A percentile compares a stretch with the other conserved stretches of the same genome.
These are phyloP conservation scores for Rhodomyrtus tomentosa DNA, from an alignment of 345 rosid species.

Conservation along the genomic window DNA sequence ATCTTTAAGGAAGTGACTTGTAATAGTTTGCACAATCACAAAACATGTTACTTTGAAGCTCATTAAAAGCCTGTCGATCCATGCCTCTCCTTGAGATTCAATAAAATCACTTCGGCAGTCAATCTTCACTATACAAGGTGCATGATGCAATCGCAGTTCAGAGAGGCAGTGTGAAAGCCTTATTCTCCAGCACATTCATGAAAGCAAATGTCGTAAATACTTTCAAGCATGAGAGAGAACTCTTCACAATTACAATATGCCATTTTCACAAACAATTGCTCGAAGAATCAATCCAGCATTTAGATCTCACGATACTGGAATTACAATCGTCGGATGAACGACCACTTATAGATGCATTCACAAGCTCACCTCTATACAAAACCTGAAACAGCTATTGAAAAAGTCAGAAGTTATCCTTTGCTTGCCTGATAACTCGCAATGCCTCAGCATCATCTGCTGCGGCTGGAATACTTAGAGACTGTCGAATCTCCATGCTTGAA, in stretches of 20 bases:
- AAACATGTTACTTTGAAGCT: background rate
- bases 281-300: background rate
- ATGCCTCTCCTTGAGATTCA: background rate
- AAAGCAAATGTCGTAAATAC: background rate
- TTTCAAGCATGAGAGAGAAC: background rate
- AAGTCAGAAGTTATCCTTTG: slow-evolving; percentile 63
- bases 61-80: background rate
- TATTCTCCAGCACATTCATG: background rate
- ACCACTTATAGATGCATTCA: background rate
- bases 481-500: slow-evolving; percentile 56
- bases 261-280: background rate
- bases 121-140: background rate
- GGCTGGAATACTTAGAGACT: slow-evolving; percentile 40
- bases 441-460: slow-evolving; percentile 66
- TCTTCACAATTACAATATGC: background rate
- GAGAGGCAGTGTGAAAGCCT: background rate
- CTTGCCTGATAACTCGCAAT: slow-evolving; percentile 48
- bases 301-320: slow-evolving; percentile 15
- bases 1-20: background rate
- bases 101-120: background rate
- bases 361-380: slow-evolving; percentile 33
- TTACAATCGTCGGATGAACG: background rate
- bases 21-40: background rate
- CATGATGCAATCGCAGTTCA: background rate
- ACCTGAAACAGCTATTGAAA: background rate